Evolutionary conservation across 805 yeast species (phyloP).

Genomic region (Saccharomycopsis microspora): DNA sequence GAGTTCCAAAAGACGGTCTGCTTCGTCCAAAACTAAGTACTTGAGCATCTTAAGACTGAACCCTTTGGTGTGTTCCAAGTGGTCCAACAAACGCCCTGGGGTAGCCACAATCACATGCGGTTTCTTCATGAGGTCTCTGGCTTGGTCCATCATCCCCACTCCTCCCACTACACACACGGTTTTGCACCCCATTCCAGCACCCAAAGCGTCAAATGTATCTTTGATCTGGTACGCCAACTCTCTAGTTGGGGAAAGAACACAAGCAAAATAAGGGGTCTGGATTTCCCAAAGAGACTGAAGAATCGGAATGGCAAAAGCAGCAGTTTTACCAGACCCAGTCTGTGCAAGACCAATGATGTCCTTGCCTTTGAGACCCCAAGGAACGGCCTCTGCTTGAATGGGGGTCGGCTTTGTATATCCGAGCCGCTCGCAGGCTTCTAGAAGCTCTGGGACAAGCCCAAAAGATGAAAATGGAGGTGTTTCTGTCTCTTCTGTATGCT

Average conservation of each 20-base stretch:
- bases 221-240: slow-evolving; percentile 82
- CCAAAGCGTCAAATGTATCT: slow-evolving; percentile 91
- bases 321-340: slow-evolving; percentile 97
- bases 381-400: slow-evolving; percentile 84
- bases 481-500: slow-evolving; percentile 13
- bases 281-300: slow-evolving; percentile 84
- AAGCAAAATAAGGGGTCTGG: slow-evolving; percentile 79
- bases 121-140: slow-evolving; percentile 82
- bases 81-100: slow-evolving; percentile 90
- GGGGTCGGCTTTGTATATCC: slow-evolving; percentile 83
- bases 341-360: slow-evolving; percentile 95
- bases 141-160: slow-evolving; percentile 97
- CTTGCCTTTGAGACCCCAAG: slow-evolving; percentile 80
- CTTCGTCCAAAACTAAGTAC: slow-evolving; percentile 91
- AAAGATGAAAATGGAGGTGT: slow-evolving; percentile 36
- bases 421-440: slow-evolving; percentile 67
- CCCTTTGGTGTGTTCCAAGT: slow-evolving; percentile 85
- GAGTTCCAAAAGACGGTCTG: slow-evolving; percentile 89
- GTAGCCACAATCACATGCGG: slow-evolving; percentile 96
- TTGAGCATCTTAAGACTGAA: slow-evolving; percentile 69
- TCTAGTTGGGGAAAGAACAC: slow-evolving; percentile 80
- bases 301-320: slow-evolving; percentile 95
- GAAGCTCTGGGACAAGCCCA: slow-evolving; percentile 62
- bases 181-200: slow-evolving; percentile 85
- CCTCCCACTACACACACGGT: slow-evolving; percentile 91